Evolutionary conservation across 768 basidiomycete genomes (phyloP), one percentile per base, ranked within the genome.

Genomic region (Infundibulicybe gibba): DNA sequence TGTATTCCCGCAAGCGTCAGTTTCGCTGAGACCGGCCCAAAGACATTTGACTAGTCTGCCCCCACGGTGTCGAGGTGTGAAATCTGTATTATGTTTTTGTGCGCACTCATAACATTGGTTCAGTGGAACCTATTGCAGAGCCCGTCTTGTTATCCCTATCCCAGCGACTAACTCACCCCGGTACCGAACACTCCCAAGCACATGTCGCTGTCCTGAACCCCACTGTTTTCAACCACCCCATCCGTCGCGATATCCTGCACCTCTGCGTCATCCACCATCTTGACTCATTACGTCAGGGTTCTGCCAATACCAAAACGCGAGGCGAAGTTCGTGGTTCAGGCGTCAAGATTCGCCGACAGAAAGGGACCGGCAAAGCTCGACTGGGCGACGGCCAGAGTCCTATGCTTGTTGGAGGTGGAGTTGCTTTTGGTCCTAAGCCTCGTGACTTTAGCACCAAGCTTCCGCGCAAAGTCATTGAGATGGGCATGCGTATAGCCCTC

Each of bases 221-320:
- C 1, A 75, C 79, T n/a, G 85, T 98, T 25, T 99, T 98, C 68
- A 75, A 80, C 50, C 85, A 91, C 55, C 91, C 94, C 34, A 81
- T 94, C 38, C 89, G 95, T 42, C 81, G 83, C 16, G 94, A 97
- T 64, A 89, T 99, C 52, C 80, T 98, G 3, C 94, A 98, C 63
- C 78, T 92, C 39, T 95, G 94, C 60, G 85, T 94, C 31, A 80
- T 87, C 5, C 90, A 95, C 57, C 79, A 97, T 61, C 82, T 87
- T 34, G 91, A 97, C 59, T 79, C 83, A 15, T 76, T 94, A 13
- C 85, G 95, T n/a, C 88, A 93, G 70, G 95, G 95, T 21, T 87
- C 89, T 11, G 93, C 91, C 17, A 85, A 75, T 52, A 97, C 93
- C 14, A 97, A 97, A 68, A 92, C 88, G 30, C 87, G 97, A 47